These are phyloP conservation scores for Aspergillus cristatus DNA, from an alignment of 495 filamentous ascomycete species.

Conservation along the genomic window DNA sequence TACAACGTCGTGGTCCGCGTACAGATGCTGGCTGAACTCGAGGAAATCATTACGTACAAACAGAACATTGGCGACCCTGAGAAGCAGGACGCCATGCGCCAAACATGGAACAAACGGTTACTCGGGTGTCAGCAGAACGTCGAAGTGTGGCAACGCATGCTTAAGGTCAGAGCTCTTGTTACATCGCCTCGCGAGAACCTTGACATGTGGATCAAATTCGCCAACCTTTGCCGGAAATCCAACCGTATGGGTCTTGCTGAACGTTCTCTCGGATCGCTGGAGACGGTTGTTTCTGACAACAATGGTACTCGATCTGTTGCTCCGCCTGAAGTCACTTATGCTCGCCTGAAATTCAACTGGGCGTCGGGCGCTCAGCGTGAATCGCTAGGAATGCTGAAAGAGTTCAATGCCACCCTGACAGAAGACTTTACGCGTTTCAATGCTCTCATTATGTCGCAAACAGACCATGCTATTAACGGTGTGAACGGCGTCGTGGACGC, in stretches of 20 bases:
- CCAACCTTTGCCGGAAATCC: constrained; percentile 93
- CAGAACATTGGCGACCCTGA: constrained; percentile 66
- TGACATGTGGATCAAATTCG: constrained; percentile 99
- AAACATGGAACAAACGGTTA: constrained; percentile 90
- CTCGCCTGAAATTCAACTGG: constrained; percentile 93
- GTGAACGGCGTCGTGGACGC: constrained; percentile 51
- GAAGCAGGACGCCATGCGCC: constrained; percentile 82
- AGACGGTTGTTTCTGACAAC: constrained; percentile 51
- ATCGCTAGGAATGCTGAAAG: constrained; percentile 67
- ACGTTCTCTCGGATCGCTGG: constrained; percentile 77
- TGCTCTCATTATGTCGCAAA: constrained; percentile 40
- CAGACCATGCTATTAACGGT: constrained; percentile 40
- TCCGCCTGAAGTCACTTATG: constrained; percentile 77
- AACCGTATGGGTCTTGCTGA: constrained; percentile 92
- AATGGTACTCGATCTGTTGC: constrained; percentile 44
- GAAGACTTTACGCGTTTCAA: constrained; percentile 59
- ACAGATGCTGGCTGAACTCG: constrained; percentile 96
- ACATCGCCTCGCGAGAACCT: constrained; percentile 85
- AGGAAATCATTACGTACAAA: constrained; percentile 97
- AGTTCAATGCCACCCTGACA: constrained; percentile 71
- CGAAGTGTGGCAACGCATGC: constrained; percentile 96
- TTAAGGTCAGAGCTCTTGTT: constrained; percentile 88
- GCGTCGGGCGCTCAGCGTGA: constrained; percentile 59
- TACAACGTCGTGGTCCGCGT: constrained; percentile 94
- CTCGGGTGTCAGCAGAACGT: constrained; percentile 95